Evolutionary conservation across 495 filamentous ascomycete species (phyloP).

Genomic region (Hyaloscypha bicolor): DNA sequence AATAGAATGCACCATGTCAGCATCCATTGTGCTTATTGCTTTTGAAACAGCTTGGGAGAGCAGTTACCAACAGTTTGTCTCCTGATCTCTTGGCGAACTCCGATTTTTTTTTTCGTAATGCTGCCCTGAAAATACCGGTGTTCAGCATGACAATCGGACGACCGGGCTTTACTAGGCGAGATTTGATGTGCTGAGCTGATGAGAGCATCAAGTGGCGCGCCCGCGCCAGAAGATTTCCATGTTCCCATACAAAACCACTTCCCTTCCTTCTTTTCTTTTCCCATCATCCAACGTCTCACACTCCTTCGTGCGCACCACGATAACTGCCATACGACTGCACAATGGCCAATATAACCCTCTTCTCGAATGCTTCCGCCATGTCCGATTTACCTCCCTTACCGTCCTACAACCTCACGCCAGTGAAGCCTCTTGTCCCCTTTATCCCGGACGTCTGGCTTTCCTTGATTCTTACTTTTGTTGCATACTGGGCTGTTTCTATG

Average conservation of each 20-base stretch:
- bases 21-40: background rate
- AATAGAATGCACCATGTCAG: background rate
- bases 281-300: conserved; percentile 16
- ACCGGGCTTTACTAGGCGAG: conserved; percentile 26
- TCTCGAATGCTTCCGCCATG: conserved; percentile 34
- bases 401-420: conserved; percentile 65
- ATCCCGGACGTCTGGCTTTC: conserved; percentile 81
- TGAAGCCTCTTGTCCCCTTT: conserved; percentile 70
- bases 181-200: conserved; percentile 24
- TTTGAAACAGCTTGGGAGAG: background rate
- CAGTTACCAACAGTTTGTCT: background rate
- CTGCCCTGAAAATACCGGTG: background rate
- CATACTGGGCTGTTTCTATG: conserved; percentile 87
- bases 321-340: conserved; percentile 29
- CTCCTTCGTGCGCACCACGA: conserved; percentile 41
- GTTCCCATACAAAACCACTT: conserved; percentile 16
- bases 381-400: conserved; percentile 75
- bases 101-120: background rate
- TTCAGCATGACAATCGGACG: conserved; percentile 15
- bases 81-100: conserved; percentile 6
- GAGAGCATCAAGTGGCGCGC: conserved; percentile 14
- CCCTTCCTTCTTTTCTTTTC: conserved; percentile 14
- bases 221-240: conserved; percentile 2
- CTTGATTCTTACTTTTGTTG: conserved; percentile 73
- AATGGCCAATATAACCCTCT: conserved; percentile 46